Base-by-base conservation (phyloP, 768 basidiomycete species). In the Boletus patriciae region DNA sequence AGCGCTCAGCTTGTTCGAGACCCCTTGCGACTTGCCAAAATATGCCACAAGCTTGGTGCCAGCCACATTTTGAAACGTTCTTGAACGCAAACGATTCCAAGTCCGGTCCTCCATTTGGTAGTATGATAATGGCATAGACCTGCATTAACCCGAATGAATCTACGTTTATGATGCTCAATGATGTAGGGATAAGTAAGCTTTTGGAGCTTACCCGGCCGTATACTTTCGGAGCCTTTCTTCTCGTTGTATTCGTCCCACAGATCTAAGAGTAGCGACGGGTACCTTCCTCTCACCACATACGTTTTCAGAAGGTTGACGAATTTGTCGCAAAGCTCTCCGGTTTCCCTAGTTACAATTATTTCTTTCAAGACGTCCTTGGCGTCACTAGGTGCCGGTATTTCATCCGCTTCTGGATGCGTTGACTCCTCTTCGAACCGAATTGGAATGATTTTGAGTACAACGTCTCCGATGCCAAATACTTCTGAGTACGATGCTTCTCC, bases 401-500 rank as follows among this genome's bases (percentile, higher is more conserved):
- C 88, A 18, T 57, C 61, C 6, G 78, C 76, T 27, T 74, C 75
- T 38, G 67, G 66, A 8, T 49, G 64, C 21, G 43, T 36, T 5
- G 40, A 46, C 29, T 58, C 57, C n/a, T 36, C 75, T 63, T 86
- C 85, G 59, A 82, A 77, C 48, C 84, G 78, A 37, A 94, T 72
- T 7, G 93, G 94, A 37, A 95, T 85, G 44, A 97, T 80, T 76
- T 95, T 96, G 60, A 95, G 78, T n/a, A 95, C 94, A 34, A 95
- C 84, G 61, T 90, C 83, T 3, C 88, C 88, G 49, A 94, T 87
- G 9, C 89, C 89, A 70, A 92, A 99, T 29, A 99, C 97, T 68
- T 99, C 97, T 0, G 93, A 96, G 72, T 90, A 99, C 47, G 90
- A 92, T 8, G 97, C 97, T 74, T 99, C 97, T 41, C 96, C 96